Evolutionary conservation across 2,329 filamentous ascomycete genomes (phyloP).

Genomic region (Laburnicola sp.): DNA sequence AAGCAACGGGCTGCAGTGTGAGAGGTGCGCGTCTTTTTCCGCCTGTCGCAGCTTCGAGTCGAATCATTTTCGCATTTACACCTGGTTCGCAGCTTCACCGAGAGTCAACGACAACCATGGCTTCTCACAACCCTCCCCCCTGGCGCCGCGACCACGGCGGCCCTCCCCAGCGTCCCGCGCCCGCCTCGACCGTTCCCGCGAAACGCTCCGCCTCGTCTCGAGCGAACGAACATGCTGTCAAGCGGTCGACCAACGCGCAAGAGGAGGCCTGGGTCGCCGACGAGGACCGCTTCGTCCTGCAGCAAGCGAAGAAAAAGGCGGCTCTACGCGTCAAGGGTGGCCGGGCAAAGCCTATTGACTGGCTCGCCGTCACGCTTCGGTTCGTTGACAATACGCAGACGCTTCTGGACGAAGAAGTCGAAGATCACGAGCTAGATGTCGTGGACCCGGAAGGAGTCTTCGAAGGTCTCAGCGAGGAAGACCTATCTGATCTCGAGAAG

Average conservation of each 20-base stretch:
- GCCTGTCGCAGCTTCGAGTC: not conserved
- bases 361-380: slow-evolving; percentile 85
- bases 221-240: slow-evolving; percentile 43
- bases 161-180: slow-evolving; percentile 25
- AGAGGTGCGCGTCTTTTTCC: not conserved
- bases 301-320: slow-evolving; percentile 97
- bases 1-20: not conserved
- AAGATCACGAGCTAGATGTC: slow-evolving; percentile 74
- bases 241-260: slow-evolving; percentile 51
- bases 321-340: slow-evolving; percentile 91
- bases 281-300: slow-evolving; percentile 93
- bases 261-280: slow-evolving; percentile 77
- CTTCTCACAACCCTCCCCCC: slow-evolving; percentile 38
- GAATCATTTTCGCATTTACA: not conserved
- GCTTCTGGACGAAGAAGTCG: slow-evolving; percentile 76
- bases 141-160: slow-evolving; percentile 35
- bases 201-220: slow-evolving; percentile 52
- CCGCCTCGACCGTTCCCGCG: slow-evolving; percentile 41
- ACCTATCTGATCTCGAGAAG: slow-evolving; percentile 75
- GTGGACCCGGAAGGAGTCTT: slow-evolving; percentile 81
- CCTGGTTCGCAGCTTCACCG: not conserved
- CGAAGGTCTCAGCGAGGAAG: slow-evolving; percentile 66
- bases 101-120: slow-evolving; percentile 22
- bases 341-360: slow-evolving; percentile 89
- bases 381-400: slow-evolving; percentile 85